A percentile compares a stretch with the other conserved stretches of the same genome.
phyloP scores from a whole-genome alignment of 495 filamentous ascomycete species.

The Neurospora sublineolata region DNA sequence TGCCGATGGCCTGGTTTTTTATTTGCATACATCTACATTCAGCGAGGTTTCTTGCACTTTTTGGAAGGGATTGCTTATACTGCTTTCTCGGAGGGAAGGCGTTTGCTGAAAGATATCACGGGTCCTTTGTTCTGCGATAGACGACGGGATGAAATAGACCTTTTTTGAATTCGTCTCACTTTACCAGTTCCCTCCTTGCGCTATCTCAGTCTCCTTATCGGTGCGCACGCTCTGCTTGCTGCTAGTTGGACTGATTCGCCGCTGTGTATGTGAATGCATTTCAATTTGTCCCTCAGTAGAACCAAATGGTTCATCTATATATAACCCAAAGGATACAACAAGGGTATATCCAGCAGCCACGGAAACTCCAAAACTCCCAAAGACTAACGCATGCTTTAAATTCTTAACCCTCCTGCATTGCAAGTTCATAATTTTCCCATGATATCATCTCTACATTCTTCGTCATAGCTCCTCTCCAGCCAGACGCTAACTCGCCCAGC shows the following conservation, averaged over 20 bases:
- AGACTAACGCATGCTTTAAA: not conserved
- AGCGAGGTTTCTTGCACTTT: not conserved
- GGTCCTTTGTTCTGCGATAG: not conserved
- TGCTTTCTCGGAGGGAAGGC: not conserved
- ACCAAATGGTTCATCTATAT: not conserved
- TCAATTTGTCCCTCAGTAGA: not conserved
- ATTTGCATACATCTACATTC: not conserved
- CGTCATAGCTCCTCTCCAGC: not conserved
- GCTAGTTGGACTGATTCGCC: not conserved
- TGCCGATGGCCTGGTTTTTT: not conserved
- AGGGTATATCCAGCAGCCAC: not conserved
- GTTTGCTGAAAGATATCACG: not conserved
- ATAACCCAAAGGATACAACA: not conserved
- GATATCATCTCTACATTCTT: not conserved
- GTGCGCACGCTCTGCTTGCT: not conserved
- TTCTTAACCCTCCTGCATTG: not conserved
- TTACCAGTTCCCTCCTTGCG: not conserved
- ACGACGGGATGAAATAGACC: conserved; percentile 1
- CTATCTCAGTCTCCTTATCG: not conserved
- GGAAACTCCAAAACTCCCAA: not conserved
- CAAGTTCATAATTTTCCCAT: not conserved
- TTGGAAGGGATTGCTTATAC: not conserved
- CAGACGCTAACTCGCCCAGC: not conserved
- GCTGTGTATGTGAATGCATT: not conserved
- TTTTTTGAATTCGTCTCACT: not conserved